These are phyloP conservation scores for Laburnicola sp. DNA, from an alignment of 2,329 filamentous ascomycete genomes.

Conservation along the genomic window DNA sequence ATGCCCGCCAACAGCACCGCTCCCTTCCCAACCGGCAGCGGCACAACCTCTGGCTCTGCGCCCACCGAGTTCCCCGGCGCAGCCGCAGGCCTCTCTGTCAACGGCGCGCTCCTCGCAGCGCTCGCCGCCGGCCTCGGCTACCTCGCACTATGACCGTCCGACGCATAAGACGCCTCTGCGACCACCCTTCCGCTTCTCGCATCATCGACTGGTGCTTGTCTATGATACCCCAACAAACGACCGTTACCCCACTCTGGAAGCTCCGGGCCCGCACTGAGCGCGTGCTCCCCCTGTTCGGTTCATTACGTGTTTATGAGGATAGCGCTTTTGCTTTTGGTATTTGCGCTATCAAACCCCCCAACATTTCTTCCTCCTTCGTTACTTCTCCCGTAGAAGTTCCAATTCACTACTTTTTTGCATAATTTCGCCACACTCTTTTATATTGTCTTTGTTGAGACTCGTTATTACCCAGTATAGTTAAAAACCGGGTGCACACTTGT, in stretches of 20 bases:
- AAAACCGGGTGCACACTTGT: too few relatives aligned
- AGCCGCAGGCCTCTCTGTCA: slow-evolving; percentile 36
- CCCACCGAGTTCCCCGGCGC: slow-evolving; percentile 37
- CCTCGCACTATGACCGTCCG: slow-evolving; percentile 39
- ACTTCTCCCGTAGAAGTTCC: too few relatives aligned
- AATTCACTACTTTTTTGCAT: too few relatives aligned
- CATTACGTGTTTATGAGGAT: slow-evolving; percentile 30
- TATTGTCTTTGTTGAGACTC: too few relatives aligned
- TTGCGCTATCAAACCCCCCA: too few relatives aligned
- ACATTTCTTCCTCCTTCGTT: slow-evolving; percentile 7
- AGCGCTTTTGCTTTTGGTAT: too few relatives aligned
- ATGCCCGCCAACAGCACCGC: slow-evolving; percentile 27
- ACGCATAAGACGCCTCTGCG: slow-evolving; percentile 10
- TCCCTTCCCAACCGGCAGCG: slow-evolving; percentile 14
- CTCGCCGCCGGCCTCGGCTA: slow-evolving; percentile 40
- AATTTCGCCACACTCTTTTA: too few relatives aligned
- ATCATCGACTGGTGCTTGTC: slow-evolving; percentile 38
- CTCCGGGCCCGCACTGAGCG: slow-evolving; percentile 20
- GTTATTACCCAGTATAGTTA: too few relatives aligned
- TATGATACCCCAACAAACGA: slow-evolving; percentile 25
- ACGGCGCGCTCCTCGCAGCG: slow-evolving; percentile 32
- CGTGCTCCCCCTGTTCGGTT: slow-evolving; percentile 15
- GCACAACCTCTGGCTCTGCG: slow-evolving; percentile 7
- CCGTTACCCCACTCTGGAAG: slow-evolving; percentile 22
- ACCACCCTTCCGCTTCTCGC: slow-evolving; percentile 22